A percentile compares a stretch with the other conserved stretches of the same genome.
phyloP scores from a whole-genome alignment of 305 asterid genomes.

The Ajuga reptans region DNA sequence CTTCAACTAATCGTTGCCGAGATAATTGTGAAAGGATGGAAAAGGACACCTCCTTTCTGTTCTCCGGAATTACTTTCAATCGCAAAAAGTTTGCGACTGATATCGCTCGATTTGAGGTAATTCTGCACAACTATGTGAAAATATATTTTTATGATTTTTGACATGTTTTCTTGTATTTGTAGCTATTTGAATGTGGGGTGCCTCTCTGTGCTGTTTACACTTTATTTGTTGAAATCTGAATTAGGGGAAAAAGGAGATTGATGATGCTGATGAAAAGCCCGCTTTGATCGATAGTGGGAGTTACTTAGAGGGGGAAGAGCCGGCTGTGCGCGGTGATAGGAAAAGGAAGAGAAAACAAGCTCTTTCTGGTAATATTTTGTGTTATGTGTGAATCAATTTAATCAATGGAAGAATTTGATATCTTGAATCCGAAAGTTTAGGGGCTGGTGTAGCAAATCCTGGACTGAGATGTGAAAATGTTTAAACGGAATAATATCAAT shows the following conservation, averaged over 20 bases:
- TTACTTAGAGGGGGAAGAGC: conserved; percentile 23
- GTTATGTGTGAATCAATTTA: neutral
- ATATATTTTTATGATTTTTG: neutral
- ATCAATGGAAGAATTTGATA: neutral
- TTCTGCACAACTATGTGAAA: neutral
- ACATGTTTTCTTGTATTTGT: neutral
- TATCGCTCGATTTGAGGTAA: conserved; percentile 61
- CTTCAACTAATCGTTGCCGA: neutral
- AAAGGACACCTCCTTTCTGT: conserved; percentile 57
- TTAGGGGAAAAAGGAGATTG: conserved; percentile 43
- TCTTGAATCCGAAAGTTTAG: neutral
- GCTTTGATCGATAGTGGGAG: conserved; percentile 30
- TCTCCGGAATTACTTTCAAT: conserved; percentile 59
- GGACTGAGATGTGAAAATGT: neutral
- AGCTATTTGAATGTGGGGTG: neutral
- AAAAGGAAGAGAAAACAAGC: conserved; percentile 67
- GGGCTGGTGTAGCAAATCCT: neutral
- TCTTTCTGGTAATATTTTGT: conserved; percentile 31
- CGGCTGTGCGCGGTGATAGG: conserved; percentile 28
- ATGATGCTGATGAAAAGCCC: conserved; percentile 28
- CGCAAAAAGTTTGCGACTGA: conserved; percentile 59
- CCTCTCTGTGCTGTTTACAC: neutral
- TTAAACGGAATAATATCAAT: neutral
- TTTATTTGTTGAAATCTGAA: conserved; percentile 2
- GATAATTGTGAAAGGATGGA: conserved; percentile 25